phyloP scores from a whole-genome alignment of 2,329 filamentous ascomycete genomes.

The Arthrocladium fulminans region DNA sequence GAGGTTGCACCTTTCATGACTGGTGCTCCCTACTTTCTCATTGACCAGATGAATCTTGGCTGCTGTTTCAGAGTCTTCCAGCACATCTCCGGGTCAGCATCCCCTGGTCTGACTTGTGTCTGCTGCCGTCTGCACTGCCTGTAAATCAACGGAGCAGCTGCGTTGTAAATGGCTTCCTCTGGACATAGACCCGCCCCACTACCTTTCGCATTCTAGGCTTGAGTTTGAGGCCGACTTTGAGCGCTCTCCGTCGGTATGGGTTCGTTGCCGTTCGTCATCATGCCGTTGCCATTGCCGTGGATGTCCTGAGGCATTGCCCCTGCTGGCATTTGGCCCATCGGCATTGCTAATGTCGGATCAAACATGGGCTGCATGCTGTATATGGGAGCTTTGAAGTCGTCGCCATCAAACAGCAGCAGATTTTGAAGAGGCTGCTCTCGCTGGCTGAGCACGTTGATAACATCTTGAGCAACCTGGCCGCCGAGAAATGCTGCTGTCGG shows the following conservation, averaged over 20 bases:
- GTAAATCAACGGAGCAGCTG: neutral
- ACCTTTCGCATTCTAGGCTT: neutral
- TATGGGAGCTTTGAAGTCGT: conserved; percentile 65
- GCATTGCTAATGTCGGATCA: conserved; percentile 19
- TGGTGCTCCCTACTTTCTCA: no score
- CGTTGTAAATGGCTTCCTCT: neutral
- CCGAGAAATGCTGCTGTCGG: conserved; percentile 84
- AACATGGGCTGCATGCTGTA: conserved; percentile 71
- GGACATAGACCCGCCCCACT: neutral
- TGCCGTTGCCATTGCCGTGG: neutral
- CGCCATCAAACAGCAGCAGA: conserved; percentile 82
- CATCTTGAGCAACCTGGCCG: conserved; percentile 85
- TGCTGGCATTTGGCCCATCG: conserved; percentile 11
- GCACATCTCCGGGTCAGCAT: neutral
- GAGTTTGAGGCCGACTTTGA: neutral
- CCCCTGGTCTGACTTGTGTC: neutral
- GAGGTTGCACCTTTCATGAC: no score
- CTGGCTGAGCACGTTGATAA: conserved; percentile 88
- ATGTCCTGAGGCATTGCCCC: neutral
- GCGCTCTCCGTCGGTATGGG: neutral
- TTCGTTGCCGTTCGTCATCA: neutral
- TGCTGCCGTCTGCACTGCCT: neutral
- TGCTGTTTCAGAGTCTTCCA: no score
- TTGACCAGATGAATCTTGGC: no score
- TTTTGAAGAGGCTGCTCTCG: conserved; percentile 95